Evolutionary conservation across 495 filamentous ascomycete species (phyloP).

Genomic region (Endocarpon pusillum): DNA sequence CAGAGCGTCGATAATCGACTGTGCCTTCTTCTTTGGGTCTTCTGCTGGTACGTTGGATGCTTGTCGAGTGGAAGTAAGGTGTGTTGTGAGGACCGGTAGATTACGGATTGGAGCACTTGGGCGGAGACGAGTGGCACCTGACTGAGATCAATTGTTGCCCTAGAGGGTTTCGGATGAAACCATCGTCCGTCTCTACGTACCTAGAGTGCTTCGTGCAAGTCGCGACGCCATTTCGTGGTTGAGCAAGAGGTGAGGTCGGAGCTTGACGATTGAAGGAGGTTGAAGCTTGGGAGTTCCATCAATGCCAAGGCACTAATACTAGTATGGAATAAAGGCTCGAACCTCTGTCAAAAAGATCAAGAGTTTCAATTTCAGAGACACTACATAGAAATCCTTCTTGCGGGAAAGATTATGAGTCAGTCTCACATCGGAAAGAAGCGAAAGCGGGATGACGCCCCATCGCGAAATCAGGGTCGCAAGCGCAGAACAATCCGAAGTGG

Average conservation of each 20-base stretch:
- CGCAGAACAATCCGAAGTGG: too few relatives aligned
- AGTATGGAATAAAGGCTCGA: too few relatives aligned
- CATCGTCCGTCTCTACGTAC: constrained; percentile 44
- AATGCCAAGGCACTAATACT: too few relatives aligned
- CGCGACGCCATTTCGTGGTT: constrained; percentile 72
- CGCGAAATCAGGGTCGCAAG: too few relatives aligned
- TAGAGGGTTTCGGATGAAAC: constrained; percentile 4
- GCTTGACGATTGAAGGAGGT: constrained; percentile 3
- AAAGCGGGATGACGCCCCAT: too few relatives aligned
- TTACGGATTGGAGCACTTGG: constrained; percentile 50
- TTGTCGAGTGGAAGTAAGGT: constrained; percentile 44
- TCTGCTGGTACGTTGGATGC: constrained; percentile 61
- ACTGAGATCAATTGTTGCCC: constrained; percentile 14
- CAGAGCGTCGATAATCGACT: constrained; percentile 82
- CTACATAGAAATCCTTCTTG: too few relatives aligned
- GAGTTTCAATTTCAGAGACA: too few relatives aligned
- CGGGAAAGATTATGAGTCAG: too few relatives aligned
- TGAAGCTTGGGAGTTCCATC: background rate
- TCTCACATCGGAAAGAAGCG: too few relatives aligned
- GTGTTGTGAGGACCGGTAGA: constrained; percentile 51
- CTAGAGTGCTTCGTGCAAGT: constrained; percentile 77
- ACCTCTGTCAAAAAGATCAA: too few relatives aligned
- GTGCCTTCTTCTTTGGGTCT: constrained; percentile 85
- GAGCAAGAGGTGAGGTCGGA: constrained; percentile 31
- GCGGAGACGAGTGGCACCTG: constrained; percentile 83